Evolutionary conservation across 495 filamentous ascomycete genomes (phyloP).

Genomic region (Daldinia childiae): DNA sequence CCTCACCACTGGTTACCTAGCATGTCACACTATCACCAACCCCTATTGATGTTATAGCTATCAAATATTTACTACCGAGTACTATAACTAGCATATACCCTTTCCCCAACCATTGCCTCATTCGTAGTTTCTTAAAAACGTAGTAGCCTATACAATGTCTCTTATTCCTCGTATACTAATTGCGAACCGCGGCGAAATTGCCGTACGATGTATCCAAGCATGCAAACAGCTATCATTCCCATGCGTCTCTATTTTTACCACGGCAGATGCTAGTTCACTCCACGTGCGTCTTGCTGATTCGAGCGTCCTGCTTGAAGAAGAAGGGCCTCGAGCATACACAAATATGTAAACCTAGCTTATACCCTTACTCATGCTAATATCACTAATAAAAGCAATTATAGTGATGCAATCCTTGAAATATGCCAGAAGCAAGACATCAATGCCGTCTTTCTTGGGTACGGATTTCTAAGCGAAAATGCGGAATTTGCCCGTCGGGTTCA

Average conservation of each 20-base stretch:
- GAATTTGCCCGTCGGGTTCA: slow-evolving; percentile 61
- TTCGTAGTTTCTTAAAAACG: neutral
- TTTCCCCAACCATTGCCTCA: neutral
- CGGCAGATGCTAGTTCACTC: slow-evolving; percentile 62
- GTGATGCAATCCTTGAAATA: slow-evolving; percentile 39
- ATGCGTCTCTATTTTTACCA: slow-evolving; percentile 65
- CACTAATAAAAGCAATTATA: slow-evolving; percentile 15
- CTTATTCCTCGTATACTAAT: slow-evolving; percentile 37
- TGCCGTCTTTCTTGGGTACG: slow-evolving; percentile 46
- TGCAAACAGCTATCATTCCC: slow-evolving; percentile 54
- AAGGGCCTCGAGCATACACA: slow-evolving; percentile 37
- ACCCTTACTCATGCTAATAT: neutral
- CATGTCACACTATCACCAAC: neutral
- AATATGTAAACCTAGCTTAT: slow-evolving; percentile 29
- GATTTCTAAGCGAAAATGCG: slow-evolving; percentile 67
- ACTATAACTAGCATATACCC: neutral
- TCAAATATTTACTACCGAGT: neutral
- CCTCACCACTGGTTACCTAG: slow-evolving; percentile 14
- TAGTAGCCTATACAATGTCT: slow-evolving; percentile 10
- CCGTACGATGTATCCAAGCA: slow-evolving; percentile 57
- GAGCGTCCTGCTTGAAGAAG: slow-evolving; percentile 47
- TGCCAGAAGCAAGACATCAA: slow-evolving; percentile 23
- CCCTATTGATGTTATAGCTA: neutral
- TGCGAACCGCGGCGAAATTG: slow-evolving; percentile 69
- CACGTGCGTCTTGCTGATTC: slow-evolving; percentile 65